These are phyloP conservation scores for Metschnikowia cubensis DNA, from an alignment of 805 yeast species.

Conservation along the genomic window DNA sequence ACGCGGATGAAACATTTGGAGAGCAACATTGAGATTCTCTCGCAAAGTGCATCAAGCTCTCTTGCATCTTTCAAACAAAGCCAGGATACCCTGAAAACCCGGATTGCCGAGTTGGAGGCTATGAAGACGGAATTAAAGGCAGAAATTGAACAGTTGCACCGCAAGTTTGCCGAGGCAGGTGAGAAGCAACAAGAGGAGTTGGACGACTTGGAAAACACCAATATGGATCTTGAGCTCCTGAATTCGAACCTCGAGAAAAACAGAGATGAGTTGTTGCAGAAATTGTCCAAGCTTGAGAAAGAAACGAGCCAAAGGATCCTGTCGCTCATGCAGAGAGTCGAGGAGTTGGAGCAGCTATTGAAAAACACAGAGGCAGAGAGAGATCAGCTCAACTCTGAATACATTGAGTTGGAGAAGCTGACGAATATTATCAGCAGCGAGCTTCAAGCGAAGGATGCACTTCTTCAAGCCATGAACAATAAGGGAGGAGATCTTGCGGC, in stretches of 20 bases:
- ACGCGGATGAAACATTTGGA: conserved; percentile 14
- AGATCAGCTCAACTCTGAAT: conserved; percentile 12
- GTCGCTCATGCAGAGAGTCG: conserved; percentile 10
- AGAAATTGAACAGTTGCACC: conserved; percentile 22
- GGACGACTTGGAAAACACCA: conserved; percentile 15
- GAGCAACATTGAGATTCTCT: conserved; percentile 14
- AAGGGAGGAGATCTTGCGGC: conserved; percentile 18
- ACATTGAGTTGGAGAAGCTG: conserved; percentile 15
- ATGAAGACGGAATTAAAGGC: conserved; percentile 20
- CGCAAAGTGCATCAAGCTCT: conserved; percentile 11
- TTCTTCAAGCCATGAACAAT: conserved; percentile 16
- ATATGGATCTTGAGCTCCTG: conserved; percentile 15
- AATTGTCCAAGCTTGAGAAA: conserved; percentile 7
- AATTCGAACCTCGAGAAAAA: conserved; percentile 13
- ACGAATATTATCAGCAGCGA: conserved; percentile 16
- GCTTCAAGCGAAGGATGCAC: conserved; percentile 17
- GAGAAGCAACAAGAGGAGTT: conserved; percentile 20
- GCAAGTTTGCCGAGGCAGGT: conserved; percentile 19
- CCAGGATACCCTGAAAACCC: conserved; percentile 10
- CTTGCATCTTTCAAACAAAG: conserved; percentile 9
- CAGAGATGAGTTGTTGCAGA: conserved; percentile 14
- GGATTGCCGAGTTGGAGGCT: conserved; percentile 20
- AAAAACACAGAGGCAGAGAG: conserved; percentile 7
- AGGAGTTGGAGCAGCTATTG: conserved; percentile 6
- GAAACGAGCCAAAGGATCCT: conserved; percentile 7